Evolutionary conservation across 2,329 filamentous ascomycete species (phyloP).

Genomic region (Colletotrichum australisinense): DNA sequence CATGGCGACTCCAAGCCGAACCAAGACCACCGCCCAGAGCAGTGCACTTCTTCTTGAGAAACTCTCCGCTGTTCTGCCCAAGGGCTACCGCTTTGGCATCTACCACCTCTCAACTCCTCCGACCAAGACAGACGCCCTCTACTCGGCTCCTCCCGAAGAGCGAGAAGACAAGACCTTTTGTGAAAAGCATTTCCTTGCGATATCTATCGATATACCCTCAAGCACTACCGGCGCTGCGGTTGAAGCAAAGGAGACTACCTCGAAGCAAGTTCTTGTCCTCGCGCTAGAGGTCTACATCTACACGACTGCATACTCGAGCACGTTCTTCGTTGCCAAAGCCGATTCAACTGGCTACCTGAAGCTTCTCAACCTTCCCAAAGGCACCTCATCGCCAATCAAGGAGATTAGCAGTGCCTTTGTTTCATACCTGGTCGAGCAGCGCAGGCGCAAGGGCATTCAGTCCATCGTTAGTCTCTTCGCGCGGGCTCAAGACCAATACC

Average conservation of each 20-base stretch:
- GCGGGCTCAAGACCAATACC: slow-evolving; percentile 89
- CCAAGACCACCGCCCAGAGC: slow-evolving; percentile 38
- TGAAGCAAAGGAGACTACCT: slow-evolving; percentile 26
- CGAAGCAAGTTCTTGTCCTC: slow-evolving; percentile 75
- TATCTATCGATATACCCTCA: slow-evolving; percentile 55
- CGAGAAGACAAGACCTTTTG: slow-evolving; percentile 83
- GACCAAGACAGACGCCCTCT: slow-evolving; percentile 79
- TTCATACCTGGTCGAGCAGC: slow-evolving; percentile 75
- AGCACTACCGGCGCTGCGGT: slow-evolving; percentile 32
- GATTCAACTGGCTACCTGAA: slow-evolving; percentile 93
- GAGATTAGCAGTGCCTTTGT: slow-evolving; percentile 81
- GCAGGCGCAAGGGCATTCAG: slow-evolving; percentile 72
- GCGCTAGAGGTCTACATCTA: slow-evolving; percentile 92
- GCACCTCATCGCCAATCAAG: slow-evolving; percentile 78
- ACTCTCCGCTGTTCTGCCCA: slow-evolving; percentile 64
- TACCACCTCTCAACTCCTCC: slow-evolving; percentile 92
- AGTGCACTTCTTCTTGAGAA: slow-evolving; percentile 47
- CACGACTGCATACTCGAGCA: slow-evolving; percentile 82
- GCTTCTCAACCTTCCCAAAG: slow-evolving; percentile 70
- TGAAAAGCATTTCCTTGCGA: slow-evolving; percentile 81
- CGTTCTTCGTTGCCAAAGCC: slow-evolving; percentile 94
- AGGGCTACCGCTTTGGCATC: slow-evolving; percentile 70
- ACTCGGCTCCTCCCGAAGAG: slow-evolving; percentile 78
- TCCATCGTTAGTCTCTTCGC: slow-evolving; percentile 92
- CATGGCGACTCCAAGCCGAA: slow-evolving; percentile 38